Percentiles rank a stretch among this genome's conserved stretches.
phyloP scores from a whole-genome alignment of 2,329 filamentous ascomycete genomes.

The Paraphaeosphaeria minitans region DNA sequence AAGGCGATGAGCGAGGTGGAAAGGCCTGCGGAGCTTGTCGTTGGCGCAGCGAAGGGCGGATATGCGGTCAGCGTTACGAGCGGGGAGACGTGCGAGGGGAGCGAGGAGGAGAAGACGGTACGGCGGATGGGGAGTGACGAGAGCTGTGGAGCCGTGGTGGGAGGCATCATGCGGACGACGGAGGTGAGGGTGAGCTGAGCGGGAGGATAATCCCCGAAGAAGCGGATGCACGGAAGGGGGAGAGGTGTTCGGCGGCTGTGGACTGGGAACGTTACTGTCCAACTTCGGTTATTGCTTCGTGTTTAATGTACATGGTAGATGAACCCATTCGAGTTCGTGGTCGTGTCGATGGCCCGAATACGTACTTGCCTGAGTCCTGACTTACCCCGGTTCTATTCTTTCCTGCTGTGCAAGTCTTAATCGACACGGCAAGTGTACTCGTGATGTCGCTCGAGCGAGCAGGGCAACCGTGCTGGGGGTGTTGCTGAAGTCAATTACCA shows the following conservation, averaged over 20 bases:
- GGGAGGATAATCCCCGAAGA: not conserved
- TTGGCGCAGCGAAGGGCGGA: slow-evolving; percentile 4
- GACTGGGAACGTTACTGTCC: not conserved
- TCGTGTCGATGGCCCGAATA: too few species aligned
- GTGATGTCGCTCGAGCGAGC: too few species aligned
- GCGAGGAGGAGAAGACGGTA: slow-evolving; percentile 5
- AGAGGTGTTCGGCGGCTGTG: not conserved
- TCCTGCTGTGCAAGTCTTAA: too few species aligned
- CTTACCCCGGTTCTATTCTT: too few species aligned
- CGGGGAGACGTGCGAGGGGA: slow-evolving; percentile 11
- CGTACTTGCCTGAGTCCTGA: too few species aligned
- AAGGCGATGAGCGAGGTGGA: slow-evolving; percentile 6
- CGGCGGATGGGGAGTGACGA: slow-evolving; percentile 4
- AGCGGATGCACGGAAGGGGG: not conserved
- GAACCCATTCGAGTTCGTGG: too few species aligned
- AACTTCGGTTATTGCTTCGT: too few species aligned
- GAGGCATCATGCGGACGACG: slow-evolving; percentile 1
- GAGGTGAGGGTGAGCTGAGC: slow-evolving; percentile 3
- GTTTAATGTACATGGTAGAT: too few species aligned
- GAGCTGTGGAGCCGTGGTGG: not conserved
- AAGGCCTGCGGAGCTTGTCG: not conserved
- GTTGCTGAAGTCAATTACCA: too few species aligned
- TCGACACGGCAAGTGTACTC: too few species aligned
- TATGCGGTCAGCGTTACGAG: slow-evolving; percentile 18
- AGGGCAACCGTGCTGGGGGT: too few species aligned